These are phyloP conservation scores for Umbelopsis sp. DNA, from an alignment of 192 early-diverging fungal genomes.

Conservation along the genomic window DNA sequence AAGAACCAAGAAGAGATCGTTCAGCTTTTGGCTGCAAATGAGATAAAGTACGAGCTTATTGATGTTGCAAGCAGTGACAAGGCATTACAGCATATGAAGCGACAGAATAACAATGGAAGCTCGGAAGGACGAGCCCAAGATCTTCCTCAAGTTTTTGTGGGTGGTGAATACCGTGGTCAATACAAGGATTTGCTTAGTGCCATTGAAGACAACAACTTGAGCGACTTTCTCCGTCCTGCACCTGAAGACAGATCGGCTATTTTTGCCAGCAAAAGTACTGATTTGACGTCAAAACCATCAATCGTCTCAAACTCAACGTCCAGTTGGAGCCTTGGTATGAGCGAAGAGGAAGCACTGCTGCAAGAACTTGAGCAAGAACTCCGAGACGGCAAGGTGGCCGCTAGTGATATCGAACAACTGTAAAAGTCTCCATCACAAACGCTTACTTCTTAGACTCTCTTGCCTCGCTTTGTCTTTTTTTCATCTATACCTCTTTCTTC, in stretches of 20 bases:
- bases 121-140: constrained; percentile 12
- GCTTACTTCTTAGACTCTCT: neutral
- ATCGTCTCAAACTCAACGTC: neutral
- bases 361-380: constrained; percentile 31
- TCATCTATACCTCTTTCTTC: neutral
- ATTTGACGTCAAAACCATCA: neutral
- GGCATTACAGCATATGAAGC: constrained; percentile 37
- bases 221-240: constrained; percentile 3
- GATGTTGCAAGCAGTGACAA: constrained; percentile 35
- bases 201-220: neutral
- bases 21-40: neutral
- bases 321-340: neutral
- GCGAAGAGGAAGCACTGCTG: constrained; percentile 33
- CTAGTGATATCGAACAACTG: neutral
- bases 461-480: neutral
- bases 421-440: neutral
- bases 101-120: constrained; percentile 19
- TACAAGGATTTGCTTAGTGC: constrained; percentile 21
- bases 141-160: constrained; percentile 35
- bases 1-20: constrained; percentile 32
- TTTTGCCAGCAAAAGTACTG: constrained; percentile 2
- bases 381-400: constrained; percentile 18
- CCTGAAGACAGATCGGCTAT: neutral
- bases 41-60: constrained; percentile 30
- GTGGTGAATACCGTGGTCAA: constrained; percentile 30